Conservation (phyloP, 768 basidiomycete genomes). For the Mycena galopus region DNA sequence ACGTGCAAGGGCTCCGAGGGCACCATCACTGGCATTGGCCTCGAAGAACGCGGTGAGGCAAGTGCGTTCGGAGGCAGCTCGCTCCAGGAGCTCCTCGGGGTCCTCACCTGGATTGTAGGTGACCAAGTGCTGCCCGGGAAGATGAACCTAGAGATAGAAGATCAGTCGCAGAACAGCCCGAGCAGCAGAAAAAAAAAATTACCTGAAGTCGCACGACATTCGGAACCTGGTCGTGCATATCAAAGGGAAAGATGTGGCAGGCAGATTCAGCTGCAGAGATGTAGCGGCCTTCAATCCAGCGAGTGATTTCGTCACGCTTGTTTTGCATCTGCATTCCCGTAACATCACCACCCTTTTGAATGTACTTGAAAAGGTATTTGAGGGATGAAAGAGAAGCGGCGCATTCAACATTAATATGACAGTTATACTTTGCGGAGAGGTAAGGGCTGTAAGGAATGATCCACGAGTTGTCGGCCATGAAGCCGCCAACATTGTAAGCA, state of each 20-base stretch:
- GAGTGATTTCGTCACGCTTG: conserved; percentile 48
- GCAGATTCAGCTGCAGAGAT: background rate
- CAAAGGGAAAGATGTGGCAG: conserved; percentile 36
- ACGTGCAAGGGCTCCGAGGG: conserved; percentile 23
- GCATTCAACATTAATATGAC: conserved; percentile 58
- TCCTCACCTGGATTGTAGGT: background rate
- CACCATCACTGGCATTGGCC: background rate
- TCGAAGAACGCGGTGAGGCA: background rate
- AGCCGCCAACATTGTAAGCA: conserved; percentile 9
- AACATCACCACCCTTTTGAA: too few relatives aligned
- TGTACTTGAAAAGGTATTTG: conserved; percentile 5
- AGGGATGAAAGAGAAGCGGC: conserved; percentile 28
- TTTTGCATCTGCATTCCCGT: background rate
- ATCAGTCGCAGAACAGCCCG: background rate
- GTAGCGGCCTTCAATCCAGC: conserved; percentile 25
- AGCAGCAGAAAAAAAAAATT: background rate
- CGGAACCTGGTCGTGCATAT: conserved; percentile 47
- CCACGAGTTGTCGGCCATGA: conserved; percentile 42
- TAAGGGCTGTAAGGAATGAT: conserved; percentile 53
- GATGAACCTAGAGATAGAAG: background rate
- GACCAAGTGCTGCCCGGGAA: background rate
- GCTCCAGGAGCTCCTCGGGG: background rate
- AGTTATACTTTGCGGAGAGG: conserved; percentile 46
- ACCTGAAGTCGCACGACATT: background rate
- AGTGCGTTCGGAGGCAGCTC: background rate